Evolutionary conservation across 108 stramenopile species (phyloP), one percentile per base, ranked within the genome.

Genomic region (Cyclotella cryptica): DNA sequence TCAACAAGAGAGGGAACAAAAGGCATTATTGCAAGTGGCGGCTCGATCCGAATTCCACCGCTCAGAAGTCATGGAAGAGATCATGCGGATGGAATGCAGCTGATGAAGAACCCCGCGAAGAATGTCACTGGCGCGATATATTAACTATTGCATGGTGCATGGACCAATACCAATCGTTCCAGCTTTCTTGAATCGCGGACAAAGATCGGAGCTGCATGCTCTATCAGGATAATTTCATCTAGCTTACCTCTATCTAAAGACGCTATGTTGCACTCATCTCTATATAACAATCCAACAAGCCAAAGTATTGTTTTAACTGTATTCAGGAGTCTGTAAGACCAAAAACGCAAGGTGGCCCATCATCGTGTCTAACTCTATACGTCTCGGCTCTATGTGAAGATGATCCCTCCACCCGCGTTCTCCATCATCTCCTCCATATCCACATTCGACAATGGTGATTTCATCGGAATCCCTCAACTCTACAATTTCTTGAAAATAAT

Each of bases 401-500:
- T 75, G 61, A 40, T 71, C 69, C 22, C 80, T 74, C 80, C 80
- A 81, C 24, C 80, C 69, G 13, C 77, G 47, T 30, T 65, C 67
- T n/a, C 63, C 69, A 28, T 78, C 77, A 12, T 71, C 77, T n/a
- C 67, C 72, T 19, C 66, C 74, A 43, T 70, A 81, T 24, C 73
- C 80, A 59, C 80, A 81, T 15, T 73, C 74, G 24, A 74, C 80
- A 27, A 81, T 74, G 13, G 74, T 46, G 12, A 81, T 75, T 41
- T 81, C 80, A 59, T 81, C 80, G 26, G 72, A 74, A 63, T 74
- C 68, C 0, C 43, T 35, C 53, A 81, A 64, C 28, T 81, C 64
- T 24, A 81, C 55, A 42, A 81, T 60, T 74, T 81, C 80, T 81
- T 81, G 80, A 27, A 81, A 81, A 62, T 81, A 81, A 66, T 81